These are phyloP conservation scores for Exidia glandulosa DNA, from an alignment of 768 basidiomycete genomes.

Conservation along the genomic window DNA sequence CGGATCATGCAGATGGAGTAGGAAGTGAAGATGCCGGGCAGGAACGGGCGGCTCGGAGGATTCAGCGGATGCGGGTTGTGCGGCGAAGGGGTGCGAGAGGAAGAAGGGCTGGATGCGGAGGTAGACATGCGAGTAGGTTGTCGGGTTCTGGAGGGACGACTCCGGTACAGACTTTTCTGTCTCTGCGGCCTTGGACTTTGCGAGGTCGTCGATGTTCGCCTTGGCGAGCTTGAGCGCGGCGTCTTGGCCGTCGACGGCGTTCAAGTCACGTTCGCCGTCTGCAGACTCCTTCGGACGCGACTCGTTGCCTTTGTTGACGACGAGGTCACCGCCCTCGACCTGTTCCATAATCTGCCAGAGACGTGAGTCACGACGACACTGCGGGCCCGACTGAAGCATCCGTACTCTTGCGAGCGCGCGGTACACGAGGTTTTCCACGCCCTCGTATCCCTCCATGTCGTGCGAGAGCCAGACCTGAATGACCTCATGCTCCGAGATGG, in stretches of 20 bases:
- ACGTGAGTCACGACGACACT: neutral
- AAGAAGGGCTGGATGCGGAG: constrained; percentile 87
- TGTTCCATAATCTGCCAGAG: constrained; percentile 74
- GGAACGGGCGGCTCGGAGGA: constrained; percentile 14
- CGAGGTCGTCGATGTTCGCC: constrained; percentile 69
- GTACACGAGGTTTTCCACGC: constrained; percentile 90
- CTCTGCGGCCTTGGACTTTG: constrained; percentile 43
- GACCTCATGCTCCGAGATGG: constrained; percentile 96
- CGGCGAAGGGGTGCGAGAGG: constrained; percentile 39
- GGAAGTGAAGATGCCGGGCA: constrained; percentile 51
- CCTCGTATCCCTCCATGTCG: constrained; percentile 95
- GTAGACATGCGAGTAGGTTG: constrained; percentile 83
- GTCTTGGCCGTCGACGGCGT: constrained; percentile 75
- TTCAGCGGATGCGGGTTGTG: constrained; percentile 14
- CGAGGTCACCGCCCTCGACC: constrained; percentile 83
- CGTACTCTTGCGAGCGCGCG: constrained; percentile 66
- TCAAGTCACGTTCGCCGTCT: constrained; percentile 50
- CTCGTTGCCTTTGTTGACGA: constrained; percentile 76
- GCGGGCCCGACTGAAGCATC: neutral
- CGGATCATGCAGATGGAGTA: constrained; percentile 67
- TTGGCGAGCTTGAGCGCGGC: constrained; percentile 78
- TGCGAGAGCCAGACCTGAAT: constrained; percentile 93
- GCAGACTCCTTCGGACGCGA: constrained; percentile 53
- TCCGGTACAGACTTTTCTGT: constrained; percentile 12
- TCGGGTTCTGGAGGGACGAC: constrained; percentile 40